Conservation (phyloP, 2,329 filamentous ascomycete genomes). For the Botrytis fabae region DNA sequence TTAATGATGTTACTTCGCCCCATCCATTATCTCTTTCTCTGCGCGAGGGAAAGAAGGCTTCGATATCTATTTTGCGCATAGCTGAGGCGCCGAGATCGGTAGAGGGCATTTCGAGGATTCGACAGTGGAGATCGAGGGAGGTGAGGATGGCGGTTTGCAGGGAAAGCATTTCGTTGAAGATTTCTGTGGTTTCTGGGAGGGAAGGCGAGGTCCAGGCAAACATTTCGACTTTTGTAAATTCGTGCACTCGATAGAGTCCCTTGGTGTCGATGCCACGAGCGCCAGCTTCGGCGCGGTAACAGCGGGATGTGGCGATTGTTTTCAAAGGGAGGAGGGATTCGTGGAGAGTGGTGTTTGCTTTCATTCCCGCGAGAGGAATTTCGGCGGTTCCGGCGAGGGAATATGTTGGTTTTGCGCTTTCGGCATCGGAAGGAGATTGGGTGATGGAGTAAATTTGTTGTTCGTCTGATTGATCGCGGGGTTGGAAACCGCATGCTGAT, state of each 20-base stretch:
- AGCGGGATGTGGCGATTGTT: conserved; percentile 81
- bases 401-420: conserved; percentile 62
- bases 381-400: conserved; percentile 88
- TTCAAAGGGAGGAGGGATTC: conserved; percentile 70
- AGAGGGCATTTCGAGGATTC: conserved; percentile 89
- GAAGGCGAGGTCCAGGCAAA: conserved; percentile 83
- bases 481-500: conserved; percentile 89
- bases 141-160: conserved; percentile 83
- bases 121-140: conserved; percentile 77
- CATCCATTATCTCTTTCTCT: conserved; percentile 68
- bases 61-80: conserved; percentile 84
- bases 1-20: conserved; percentile 90
- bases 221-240: conserved; percentile 98
- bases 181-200: conserved; percentile 45
- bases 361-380: conserved; percentile 90
- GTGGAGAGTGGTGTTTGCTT: conserved; percentile 70
- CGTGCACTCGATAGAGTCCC: conserved; percentile 93
- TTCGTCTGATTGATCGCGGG: conserved; percentile 85
- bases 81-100: conserved; percentile 88
- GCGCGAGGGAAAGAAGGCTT: conserved; percentile 88
- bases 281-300: conserved; percentile 93
- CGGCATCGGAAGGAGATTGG: conserved; percentile 62
- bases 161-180: conserved; percentile 83
- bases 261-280: conserved; percentile 88
- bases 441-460: conserved; percentile 86